Evolutionary conservation across 164 flowering plant genomes (phyloP).

Genomic region (Berberis vulgaris): DNA sequence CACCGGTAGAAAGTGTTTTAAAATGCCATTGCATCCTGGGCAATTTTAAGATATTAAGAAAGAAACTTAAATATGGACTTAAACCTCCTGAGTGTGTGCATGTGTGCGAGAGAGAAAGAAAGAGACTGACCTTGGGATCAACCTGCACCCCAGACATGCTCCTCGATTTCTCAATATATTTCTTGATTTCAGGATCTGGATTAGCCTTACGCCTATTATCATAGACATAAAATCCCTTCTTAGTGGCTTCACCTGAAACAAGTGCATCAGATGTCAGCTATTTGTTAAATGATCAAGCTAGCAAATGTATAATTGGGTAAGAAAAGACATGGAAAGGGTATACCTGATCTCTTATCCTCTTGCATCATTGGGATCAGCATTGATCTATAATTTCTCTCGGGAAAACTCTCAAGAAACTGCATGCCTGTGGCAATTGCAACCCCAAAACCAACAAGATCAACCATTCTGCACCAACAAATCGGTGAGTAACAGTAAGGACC

Average conservation of each 20-base stretch:
- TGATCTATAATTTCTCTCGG: conserved; percentile 66
- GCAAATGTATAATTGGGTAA: background rate
- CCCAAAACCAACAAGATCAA: conserved; percentile 86
- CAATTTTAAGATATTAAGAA: no score
- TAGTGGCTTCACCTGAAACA: conserved; percentile 68
- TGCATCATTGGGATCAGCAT: conserved; percentile 66
- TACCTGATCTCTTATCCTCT: conserved; percentile 82
- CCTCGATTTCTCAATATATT: conserved; percentile 70
- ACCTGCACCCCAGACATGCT: conserved; percentile 52
- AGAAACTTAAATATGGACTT: background rate
- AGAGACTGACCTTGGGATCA: conserved; percentile 65
- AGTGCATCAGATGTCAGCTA: background rate
- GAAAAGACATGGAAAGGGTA: background rate
- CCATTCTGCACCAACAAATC: conserved; percentile 43
- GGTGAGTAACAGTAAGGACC: background rate
- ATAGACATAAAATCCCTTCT: conserved; percentile 75
- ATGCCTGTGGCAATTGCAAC: conserved; percentile 76
- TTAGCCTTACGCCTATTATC: conserved; percentile 57
- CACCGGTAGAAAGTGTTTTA: no score
- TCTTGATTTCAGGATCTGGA: conserved; percentile 72
- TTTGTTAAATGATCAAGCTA: background rate
- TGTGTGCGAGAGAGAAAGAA: background rate
- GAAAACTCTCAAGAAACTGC: conserved; percentile 61
- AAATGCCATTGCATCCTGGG: no score
- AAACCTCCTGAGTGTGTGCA: background rate